phyloP scores from a whole-genome alignment of 208 protist genomes.

The Trypanosoma avium region DNA sequence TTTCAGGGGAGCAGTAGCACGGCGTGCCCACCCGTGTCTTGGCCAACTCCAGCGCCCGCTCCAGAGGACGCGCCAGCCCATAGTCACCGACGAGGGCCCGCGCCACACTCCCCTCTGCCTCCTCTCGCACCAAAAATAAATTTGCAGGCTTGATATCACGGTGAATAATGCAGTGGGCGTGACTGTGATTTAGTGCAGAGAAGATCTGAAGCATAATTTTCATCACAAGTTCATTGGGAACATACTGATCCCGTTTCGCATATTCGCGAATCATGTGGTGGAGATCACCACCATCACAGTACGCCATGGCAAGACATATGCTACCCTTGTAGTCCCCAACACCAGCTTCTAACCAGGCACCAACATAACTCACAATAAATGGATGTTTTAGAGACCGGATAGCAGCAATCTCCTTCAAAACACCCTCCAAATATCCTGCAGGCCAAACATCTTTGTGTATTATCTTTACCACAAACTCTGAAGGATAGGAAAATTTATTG shows the following conservation, averaged over 20 bases:
- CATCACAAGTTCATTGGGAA: constrained; percentile 51
- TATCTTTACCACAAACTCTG: constrained; percentile 69
- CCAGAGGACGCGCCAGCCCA: constrained; percentile 80
- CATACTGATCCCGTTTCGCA: constrained; percentile 9
- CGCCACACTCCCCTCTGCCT: constrained; percentile 9
- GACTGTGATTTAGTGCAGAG: constrained; percentile 86
- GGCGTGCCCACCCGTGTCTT: constrained; percentile 87
- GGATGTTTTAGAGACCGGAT: constrained; percentile 61
- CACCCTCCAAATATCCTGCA: constrained; percentile 27
- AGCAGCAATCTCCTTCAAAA: constrained; percentile 56
- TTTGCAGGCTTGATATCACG: constrained; percentile 93
- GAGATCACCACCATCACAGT: constrained; percentile 83
- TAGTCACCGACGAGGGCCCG: constrained; percentile 85
- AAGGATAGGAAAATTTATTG: constrained; percentile 38
- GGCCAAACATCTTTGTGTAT: constrained; percentile 52
- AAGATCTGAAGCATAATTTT: constrained; percentile 81
- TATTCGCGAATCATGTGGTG: constrained; percentile 56
- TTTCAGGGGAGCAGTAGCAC: constrained; percentile 93
- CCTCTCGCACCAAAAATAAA: constrained; percentile 57
- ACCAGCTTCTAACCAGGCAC: constrained; percentile 63
- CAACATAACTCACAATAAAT: constrained; percentile 78
- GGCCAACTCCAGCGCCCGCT: constrained; percentile 59
- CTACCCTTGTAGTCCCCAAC: constrained; percentile 43
- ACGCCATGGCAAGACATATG: constrained; percentile 84
- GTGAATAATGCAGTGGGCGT: constrained; percentile 83